Base-by-base conservation (phyloP, 345 rosid species). In the Clarkia xantiana region DNA sequence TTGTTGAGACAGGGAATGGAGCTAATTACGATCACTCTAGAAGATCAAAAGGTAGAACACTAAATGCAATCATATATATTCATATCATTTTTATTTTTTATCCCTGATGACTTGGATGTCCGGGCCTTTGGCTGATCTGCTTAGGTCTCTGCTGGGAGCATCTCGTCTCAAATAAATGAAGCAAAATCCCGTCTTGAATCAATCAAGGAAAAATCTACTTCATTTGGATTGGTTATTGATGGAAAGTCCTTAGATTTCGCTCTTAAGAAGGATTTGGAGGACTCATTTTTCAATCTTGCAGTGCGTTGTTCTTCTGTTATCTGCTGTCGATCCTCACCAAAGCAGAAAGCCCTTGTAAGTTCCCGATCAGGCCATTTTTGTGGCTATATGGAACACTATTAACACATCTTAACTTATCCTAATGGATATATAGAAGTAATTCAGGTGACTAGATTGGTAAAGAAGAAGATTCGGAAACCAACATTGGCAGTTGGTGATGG, bases 311-410 rank as follows among this genome's bases (percentile, higher is more conserved):
- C 56, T 47, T 64, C 97, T 59, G 94, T 90, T 54, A 64, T 90
- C 62, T 90, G 95, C 49, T 90, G 97, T 34, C 88, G 85, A 34
- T 81, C 94, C 62, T 73, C 97, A 0, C 97, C 95, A 18, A 86
- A 83, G 63, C 95, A 90, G 65, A 90, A 90, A 73, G 97, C 97
- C 50, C 84, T 75, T 47, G 97, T 90, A 77, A 79, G 84, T 72
- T 16, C 61, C 42, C 15, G 42, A 40, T 52, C 44, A 41, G 2
- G 3, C 19, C 51, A 22, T 44, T 62, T 43, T 55, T 12, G 4
- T 17, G 40, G 53, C 62, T 17, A 6, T 17, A 40, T 42, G 15
- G 40, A 14, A 18, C 10, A 52, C 18, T 54, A 19, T 29, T 50
- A 48, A 18, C 62, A 8, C 58, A 53, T 47, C 64, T 19, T 62